phyloP scores from a whole-genome alignment of 1,284 basidiomycete species.

The Rhizoctonia solani region DNA sequence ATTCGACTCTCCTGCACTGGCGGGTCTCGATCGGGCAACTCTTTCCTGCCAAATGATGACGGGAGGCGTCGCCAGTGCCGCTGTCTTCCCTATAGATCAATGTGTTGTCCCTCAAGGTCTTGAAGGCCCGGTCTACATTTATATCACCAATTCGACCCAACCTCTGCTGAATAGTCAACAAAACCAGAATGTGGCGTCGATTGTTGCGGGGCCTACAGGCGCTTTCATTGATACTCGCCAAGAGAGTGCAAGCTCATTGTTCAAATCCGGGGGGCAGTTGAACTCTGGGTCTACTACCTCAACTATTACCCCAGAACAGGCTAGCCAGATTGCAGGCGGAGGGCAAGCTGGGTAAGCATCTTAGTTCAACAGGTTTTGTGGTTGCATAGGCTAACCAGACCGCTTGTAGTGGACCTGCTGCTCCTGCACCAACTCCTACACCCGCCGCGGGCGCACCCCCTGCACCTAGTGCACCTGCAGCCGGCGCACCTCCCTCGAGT shows the following conservation, averaged over 20 bases:
- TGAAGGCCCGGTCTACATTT: constrained; percentile 74
- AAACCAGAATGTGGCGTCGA: constrained; percentile 59
- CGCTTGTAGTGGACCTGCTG: not conserved
- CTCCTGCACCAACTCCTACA: no score
- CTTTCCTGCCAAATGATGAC: constrained; percentile 77
- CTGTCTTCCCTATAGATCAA: constrained; percentile 60
- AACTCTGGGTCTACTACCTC: constrained; percentile 48
- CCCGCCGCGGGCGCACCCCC: no score
- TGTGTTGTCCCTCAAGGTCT: constrained; percentile 67
- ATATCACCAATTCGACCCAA: constrained; percentile 64
- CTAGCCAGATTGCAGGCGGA: constrained; percentile 11
- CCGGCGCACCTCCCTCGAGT: not conserved
- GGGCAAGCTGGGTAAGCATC: constrained; percentile 16
- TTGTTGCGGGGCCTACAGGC: constrained; percentile 73
- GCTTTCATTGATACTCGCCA: constrained; percentile 63
- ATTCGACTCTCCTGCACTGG: constrained; percentile 63
- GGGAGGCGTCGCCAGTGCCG: constrained; percentile 61
- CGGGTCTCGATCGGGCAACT: constrained; percentile 54
- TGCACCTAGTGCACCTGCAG: not conserved
- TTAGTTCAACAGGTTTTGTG: not conserved
- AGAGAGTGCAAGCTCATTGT: constrained; percentile 49
- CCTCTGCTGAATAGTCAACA: constrained; percentile 65
- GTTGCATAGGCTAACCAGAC: not conserved
- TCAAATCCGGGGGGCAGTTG: constrained; percentile 47
- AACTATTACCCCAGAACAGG: constrained; percentile 14